Percentiles rank a stretch among this genome's conserved stretches.
phyloP scores from a whole-genome alignment of 202 grass and related monocot species.

The Panicum virgatum region DNA sequence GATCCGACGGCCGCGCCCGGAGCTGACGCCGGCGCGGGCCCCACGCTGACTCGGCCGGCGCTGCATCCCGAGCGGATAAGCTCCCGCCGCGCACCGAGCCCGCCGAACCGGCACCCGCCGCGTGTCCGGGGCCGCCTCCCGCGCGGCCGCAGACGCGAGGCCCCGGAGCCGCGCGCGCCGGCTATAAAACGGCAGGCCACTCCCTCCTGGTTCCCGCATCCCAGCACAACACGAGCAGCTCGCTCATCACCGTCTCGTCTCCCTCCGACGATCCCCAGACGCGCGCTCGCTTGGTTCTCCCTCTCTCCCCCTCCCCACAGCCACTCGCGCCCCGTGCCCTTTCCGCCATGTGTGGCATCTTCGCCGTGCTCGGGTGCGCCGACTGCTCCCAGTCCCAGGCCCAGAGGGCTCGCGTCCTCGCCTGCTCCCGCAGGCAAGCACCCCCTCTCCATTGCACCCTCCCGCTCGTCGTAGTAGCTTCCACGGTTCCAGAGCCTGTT shows the following conservation, averaged over 20 bases:
- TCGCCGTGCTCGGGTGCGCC: conserved; percentile 82
- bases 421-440: conserved; percentile 95
- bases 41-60: conserved; percentile 49
- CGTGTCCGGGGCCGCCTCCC: conserved; percentile 21
- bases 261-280: background rate
- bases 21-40: conserved; percentile 18
- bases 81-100: conserved; percentile 17
- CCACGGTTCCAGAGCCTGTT: background rate
- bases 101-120: conserved; percentile 34
- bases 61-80: conserved; percentile 47
- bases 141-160: conserved; percentile 60
- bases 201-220: conserved; percentile 10
- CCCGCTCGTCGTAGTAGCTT: background rate
- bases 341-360: conserved; percentile 78
- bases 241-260: background rate
- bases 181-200: conserved; percentile 50
- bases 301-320: too few species aligned
- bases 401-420: conserved; percentile 80
- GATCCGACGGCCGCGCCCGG: background rate
- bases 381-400: conserved; percentile 86
- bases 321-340: background rate
- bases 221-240: background rate
- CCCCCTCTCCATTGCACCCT: background rate
- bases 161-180: conserved; percentile 62
- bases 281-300: too few species aligned